A percentile compares a stretch with the other conserved stretches of the same genome.
phyloP scores from a whole-genome alignment of 352 stramenopile genomes.

The Blastocystis sp. region DNA sequence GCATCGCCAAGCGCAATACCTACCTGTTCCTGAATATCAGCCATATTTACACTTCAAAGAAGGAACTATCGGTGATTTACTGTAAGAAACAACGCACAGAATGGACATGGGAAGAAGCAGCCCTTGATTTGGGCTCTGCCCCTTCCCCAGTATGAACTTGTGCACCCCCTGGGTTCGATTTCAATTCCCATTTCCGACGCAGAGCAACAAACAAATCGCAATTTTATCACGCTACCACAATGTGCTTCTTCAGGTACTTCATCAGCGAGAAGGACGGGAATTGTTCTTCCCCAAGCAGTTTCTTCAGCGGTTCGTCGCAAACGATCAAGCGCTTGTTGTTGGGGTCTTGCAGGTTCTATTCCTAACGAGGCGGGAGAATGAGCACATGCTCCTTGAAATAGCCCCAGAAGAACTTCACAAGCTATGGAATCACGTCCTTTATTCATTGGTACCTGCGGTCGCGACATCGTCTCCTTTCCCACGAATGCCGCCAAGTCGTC shows the following conservation, averaged over 20 bases:
- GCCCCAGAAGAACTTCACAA: slow-evolving; percentile 8
- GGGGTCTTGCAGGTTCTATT: slow-evolving; percentile 27
- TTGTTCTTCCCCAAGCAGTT: not conserved
- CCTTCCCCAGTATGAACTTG: too few relatives aligned
- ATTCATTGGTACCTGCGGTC: not conserved
- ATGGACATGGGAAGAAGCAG: too few relatives aligned
- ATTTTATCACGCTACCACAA: not conserved
- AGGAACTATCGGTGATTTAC: slow-evolving; percentile 43
- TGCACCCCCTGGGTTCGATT: too few relatives aligned
- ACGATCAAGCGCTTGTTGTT: slow-evolving; percentile 4
- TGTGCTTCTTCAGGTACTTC: slow-evolving; percentile 30
- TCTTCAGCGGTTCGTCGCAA: not conserved
- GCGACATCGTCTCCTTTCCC: not conserved
- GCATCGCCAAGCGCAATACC: not conserved
- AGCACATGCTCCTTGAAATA: slow-evolving; percentile 23
- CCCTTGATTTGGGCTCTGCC: too few relatives aligned
- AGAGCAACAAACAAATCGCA: too few relatives aligned
- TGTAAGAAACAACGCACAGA: not conserved
- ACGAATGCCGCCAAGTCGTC: slow-evolving; percentile 7
- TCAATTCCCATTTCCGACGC: too few relatives aligned
- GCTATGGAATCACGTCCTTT: not conserved
- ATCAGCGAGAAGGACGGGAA: not conserved
- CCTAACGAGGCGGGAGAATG: not conserved
- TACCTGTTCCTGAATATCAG: slow-evolving; percentile 67
- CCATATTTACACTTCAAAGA: slow-evolving; percentile 51